phyloP scores from a whole-genome alignment of 176 grass and related monocot genomes.

The Oryza punctata region DNA sequence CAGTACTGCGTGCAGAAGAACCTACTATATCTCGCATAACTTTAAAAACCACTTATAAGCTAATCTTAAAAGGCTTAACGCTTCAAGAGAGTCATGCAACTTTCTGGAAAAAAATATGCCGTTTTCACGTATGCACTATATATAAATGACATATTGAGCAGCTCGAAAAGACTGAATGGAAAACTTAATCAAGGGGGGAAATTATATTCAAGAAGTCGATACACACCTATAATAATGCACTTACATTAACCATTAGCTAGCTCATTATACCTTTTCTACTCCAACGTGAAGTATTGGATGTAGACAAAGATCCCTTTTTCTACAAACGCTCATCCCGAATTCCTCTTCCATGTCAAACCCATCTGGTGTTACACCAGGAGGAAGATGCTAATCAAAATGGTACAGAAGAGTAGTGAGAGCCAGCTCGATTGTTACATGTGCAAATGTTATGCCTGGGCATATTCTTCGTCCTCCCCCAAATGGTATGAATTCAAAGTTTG shows the following conservation, averaged over 20 bases:
- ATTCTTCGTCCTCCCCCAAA: constrained; percentile 28
- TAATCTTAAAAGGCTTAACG: background rate
- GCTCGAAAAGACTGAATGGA: too few species aligned
- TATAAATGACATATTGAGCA: too few species aligned
- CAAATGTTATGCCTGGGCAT: background rate
- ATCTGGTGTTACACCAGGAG: background rate
- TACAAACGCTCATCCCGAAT: background rate
- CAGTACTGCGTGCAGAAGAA: too few species aligned
- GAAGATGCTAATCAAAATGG: constrained; percentile 29
- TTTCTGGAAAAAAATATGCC: background rate
- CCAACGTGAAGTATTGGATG: too few species aligned
- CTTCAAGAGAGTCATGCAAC: background rate
- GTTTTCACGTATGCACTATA: too few species aligned
- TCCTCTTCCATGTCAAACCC: constrained; percentile 27
- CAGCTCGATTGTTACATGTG: constrained; percentile 5
- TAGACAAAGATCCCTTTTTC: too few species aligned
- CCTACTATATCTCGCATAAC: too few species aligned
- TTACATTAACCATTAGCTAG: too few species aligned
- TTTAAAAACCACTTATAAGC: too few species aligned
- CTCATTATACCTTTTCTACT: too few species aligned
- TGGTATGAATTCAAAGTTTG: constrained; percentile 39
- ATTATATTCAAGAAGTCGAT: background rate
- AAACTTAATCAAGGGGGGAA: too few species aligned
- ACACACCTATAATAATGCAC: too few species aligned
- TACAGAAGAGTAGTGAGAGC: constrained; percentile 4